Percentiles rank a stretch among this genome's conserved stretches.
Evolutionary conservation across 352 stramenopile genomes (phyloP).

Genomic region (Phytophthora foliorum): DNA sequence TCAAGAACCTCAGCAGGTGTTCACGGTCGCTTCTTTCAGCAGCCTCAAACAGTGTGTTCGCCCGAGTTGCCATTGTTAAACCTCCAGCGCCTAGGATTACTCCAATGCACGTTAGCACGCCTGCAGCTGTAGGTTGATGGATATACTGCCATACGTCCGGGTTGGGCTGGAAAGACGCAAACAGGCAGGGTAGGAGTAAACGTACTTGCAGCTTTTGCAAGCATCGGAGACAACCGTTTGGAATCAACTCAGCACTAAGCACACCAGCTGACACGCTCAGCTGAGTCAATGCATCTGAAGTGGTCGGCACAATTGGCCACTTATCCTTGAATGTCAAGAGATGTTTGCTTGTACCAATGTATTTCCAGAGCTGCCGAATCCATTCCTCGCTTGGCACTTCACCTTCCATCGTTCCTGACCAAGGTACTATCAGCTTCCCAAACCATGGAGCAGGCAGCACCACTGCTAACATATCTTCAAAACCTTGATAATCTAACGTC

Average conservation of each 20-base stretch:
- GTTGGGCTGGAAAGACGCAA: slow-evolving; percentile 61
- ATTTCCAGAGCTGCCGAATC: slow-evolving; percentile 73
- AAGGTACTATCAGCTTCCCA: slow-evolving; percentile 39
- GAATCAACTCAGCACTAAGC: slow-evolving; percentile 64
- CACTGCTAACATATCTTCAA: slow-evolving; percentile 63
- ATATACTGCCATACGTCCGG: slow-evolving; percentile 78
- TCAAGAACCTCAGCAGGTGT: slow-evolving; percentile 56
- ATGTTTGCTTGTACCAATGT: slow-evolving; percentile 58
- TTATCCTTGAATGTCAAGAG: slow-evolving; percentile 62
- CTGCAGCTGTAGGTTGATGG: slow-evolving; percentile 69
- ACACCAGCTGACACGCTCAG: slow-evolving; percentile 59
- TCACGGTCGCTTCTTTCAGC: slow-evolving; percentile 42
- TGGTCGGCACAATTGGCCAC: slow-evolving; percentile 78
- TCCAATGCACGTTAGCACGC: slow-evolving; percentile 60
- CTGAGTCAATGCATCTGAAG: slow-evolving; percentile 45
- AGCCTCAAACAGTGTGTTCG: slow-evolving; percentile 28
- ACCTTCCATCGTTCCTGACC: slow-evolving; percentile 14
- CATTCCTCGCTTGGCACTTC: slow-evolving; percentile 50
- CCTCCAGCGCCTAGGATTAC: slow-evolving; percentile 17
- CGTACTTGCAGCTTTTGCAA: slow-evolving; percentile 62
- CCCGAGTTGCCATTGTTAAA: slow-evolving; percentile 6
- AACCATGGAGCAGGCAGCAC: slow-evolving; percentile 65
- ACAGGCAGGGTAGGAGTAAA: slow-evolving; percentile 65
- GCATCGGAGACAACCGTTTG: slow-evolving; percentile 46
- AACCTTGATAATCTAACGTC: slow-evolving; percentile 55